A percentile compares a stretch with the other conserved stretches of the same genome.
phyloP scores from a whole-genome alignment of 2,329 filamentous ascomycete species.

The Cladosporium sp. region DNA sequence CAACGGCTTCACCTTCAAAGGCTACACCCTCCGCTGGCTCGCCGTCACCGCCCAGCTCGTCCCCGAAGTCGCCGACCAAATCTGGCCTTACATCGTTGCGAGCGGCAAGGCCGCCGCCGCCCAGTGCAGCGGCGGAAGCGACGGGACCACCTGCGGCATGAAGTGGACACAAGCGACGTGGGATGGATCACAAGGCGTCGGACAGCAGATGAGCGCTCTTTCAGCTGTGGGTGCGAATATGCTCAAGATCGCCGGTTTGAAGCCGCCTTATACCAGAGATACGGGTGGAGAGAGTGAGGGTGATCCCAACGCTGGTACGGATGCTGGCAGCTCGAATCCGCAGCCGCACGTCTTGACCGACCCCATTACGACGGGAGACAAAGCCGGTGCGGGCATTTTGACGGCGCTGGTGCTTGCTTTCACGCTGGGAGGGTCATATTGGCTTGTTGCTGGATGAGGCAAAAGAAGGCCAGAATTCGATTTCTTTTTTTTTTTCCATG shows the following conservation, averaged over 20 bases:
- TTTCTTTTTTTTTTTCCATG: too few relatives aligned
- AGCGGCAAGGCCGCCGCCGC: constrained; percentile 47
- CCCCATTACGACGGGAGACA: constrained; percentile 55
- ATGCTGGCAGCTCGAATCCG: constrained; percentile 10
- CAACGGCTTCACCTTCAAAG: constrained; percentile 42
- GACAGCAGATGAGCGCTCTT: constrained; percentile 55
- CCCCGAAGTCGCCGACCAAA: constrained; percentile 49
- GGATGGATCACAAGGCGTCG: constrained; percentile 41
- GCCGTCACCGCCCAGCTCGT: constrained; percentile 56
- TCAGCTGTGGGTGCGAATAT: constrained; percentile 42
- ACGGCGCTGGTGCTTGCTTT: constrained; percentile 10
- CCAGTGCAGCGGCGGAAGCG: constrained; percentile 47
- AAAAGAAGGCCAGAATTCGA: too few relatives aligned
- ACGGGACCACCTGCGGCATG: constrained; percentile 44
- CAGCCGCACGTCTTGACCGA: constrained; percentile 40
- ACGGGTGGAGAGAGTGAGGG: constrained; percentile 49
- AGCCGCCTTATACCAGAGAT: constrained; percentile 39
- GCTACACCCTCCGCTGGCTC: constrained; percentile 52
- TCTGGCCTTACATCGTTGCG: constrained; percentile 47
- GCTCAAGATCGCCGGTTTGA: constrained; percentile 34
- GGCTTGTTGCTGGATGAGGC: background rate
- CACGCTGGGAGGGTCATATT: constrained; percentile 8
- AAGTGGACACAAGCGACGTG: constrained; percentile 39
- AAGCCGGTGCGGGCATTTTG: constrained; percentile 56
- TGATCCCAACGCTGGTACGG: constrained; percentile 40